phyloP scores from a whole-genome alignment of 306 rosid genomes.

The apple (Malus domestica) region ASM211411v1 NC_041799.1:22829501-22830000 shows the following conservation, averaged over 20 bases:
- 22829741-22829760: not conserved
- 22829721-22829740: not conserved
- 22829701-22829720: not conserved
- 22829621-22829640: not conserved
- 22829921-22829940: not conserved
- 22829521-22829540: not conserved
- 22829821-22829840: not conserved
- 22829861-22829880: not conserved
- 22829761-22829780: not conserved
- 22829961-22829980: constrained; percentile 27
- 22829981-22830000: constrained; percentile 90
- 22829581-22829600: not conserved
- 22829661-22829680: not conserved
- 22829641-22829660: not conserved
- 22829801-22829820: not conserved
- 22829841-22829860: not conserved
- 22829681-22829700: not conserved
- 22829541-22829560: not conserved
- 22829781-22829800: not conserved
- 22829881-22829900: not conserved
- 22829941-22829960: not conserved
- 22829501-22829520: too few species aligned
- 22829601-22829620: not conserved
- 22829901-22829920: not conserved
- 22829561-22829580: not conserved